A percentile compares a stretch with the other conserved stretches of the same genome.
These are phyloP conservation scores for Daldinia caldariorum DNA, from an alignment of 495 filamentous ascomycete species.

Conservation along the genomic window DNA sequence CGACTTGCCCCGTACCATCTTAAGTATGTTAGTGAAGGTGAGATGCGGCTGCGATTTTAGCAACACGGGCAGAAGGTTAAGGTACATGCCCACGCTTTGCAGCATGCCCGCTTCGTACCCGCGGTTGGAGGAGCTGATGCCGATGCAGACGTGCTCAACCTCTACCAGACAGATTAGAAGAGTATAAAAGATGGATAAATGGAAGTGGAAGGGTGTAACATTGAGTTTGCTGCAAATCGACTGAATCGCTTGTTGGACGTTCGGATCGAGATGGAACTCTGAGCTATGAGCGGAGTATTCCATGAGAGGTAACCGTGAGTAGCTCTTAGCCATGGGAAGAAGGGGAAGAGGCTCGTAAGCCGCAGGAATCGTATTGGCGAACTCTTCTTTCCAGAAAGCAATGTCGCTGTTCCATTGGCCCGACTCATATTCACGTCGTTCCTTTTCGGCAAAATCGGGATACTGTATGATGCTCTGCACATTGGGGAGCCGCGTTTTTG, in stretches of 20 bases:
- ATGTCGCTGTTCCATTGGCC: not conserved
- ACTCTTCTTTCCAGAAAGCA: not conserved
- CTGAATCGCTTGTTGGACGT: not conserved
- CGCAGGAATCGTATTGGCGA: not conserved
- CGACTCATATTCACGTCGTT: not conserved
- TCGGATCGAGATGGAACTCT: not conserved
- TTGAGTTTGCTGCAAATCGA: not conserved
- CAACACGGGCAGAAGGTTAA: not conserved
- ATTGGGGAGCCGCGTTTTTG: not conserved
- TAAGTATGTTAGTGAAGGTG: not conserved
- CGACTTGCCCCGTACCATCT: not conserved
- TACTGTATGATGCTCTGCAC: not conserved
- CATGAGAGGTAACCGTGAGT: not conserved
- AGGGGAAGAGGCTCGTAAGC: not conserved
- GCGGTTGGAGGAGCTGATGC: not conserved
- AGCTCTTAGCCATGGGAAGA: not conserved
- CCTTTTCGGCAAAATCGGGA: not conserved
- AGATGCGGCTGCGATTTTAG: not conserved
- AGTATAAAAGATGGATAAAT: not conserved
- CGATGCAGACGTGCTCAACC: not conserved
- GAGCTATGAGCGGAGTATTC: not conserved
- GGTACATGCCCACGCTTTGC: not conserved
- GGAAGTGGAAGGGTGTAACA: not conserved
- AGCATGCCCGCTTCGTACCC: not conserved
- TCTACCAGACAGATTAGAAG: not conserved